A percentile compares a stretch with the other conserved stretches of the same genome.
Evolutionary conservation across 2,329 filamentous ascomycete species (phyloP).

Genomic region (Clonostachys chloroleuca): DNA sequence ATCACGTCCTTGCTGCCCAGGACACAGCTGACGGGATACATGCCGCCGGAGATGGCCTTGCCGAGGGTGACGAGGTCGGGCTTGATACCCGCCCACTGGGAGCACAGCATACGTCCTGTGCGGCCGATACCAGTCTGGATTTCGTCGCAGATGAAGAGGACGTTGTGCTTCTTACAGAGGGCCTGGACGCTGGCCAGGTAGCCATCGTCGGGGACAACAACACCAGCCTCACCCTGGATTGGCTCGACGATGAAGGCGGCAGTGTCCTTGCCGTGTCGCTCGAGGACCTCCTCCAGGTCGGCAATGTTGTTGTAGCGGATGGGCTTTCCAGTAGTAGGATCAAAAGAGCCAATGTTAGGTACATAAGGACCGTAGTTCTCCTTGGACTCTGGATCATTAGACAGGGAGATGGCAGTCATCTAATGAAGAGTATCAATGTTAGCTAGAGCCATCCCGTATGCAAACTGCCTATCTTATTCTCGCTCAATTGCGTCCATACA

Average conservation of each 20-base stretch:
- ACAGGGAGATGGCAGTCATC: constrained; percentile 95
- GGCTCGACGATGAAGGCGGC: constrained; percentile 94
- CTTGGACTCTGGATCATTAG: constrained; percentile 89
- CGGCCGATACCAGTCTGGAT: constrained; percentile 97
- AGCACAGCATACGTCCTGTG: constrained; percentile 89
- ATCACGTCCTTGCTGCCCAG: constrained; percentile 86
- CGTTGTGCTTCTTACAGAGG: constrained; percentile 92
- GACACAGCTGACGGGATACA: constrained; percentile 98
- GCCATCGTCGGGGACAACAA: constrained; percentile 87
- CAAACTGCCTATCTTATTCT: neutral
- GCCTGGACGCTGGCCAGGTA: constrained; percentile 78
- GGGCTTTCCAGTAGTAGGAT: constrained; percentile 68
- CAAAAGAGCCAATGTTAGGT: constrained; percentile 75
- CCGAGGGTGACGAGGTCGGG: constrained; percentile 92
- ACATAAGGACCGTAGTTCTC: constrained; percentile 97
- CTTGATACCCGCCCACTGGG: constrained; percentile 92
- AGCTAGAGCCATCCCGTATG: neutral
- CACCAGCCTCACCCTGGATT: constrained; percentile 95
- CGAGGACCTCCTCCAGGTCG: constrained; percentile 75
- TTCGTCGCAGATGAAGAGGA: constrained; percentile 94
- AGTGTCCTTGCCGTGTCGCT: constrained; percentile 76
- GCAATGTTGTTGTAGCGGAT: constrained; percentile 84
- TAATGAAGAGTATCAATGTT: constrained; percentile 20
- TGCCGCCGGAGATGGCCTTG: constrained; percentile 96
- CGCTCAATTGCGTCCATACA: neutral